Conservation (phyloP, 768 basidiomycete genomes). For the Boletus huronensis region DNA sequence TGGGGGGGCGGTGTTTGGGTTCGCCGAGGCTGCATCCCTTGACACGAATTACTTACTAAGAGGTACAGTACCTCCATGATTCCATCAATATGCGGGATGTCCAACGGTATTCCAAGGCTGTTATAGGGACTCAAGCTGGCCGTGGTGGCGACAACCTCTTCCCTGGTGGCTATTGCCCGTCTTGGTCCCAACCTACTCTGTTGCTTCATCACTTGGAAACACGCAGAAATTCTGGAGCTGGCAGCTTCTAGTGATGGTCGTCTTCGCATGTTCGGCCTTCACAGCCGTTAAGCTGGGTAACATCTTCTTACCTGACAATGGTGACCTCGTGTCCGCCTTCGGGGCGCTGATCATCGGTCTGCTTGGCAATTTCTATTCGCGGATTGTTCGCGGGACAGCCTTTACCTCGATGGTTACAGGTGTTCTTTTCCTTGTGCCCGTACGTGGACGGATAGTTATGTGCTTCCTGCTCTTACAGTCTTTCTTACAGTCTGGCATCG, state of each 20-base stretch:
- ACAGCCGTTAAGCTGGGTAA: conserved; percentile 65
- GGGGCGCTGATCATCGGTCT: conserved; percentile 77
- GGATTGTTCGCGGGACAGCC: conserved; percentile 71
- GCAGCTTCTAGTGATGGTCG: conserved; percentile 75
- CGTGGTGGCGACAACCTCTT: conserved; percentile 73
- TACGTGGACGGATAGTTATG: conserved; percentile 37
- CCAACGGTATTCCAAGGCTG: conserved; percentile 53
- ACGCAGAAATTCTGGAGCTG: conserved; percentile 67
- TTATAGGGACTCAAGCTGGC: conserved; percentile 67
- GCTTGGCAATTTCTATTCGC: conserved; percentile 80
- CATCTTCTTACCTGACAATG: conserved; percentile 57
- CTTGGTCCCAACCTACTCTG: conserved; percentile 75
- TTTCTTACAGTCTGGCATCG: conserved; percentile 61
- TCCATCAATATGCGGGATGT: conserved; percentile 20
- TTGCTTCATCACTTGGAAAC: conserved; percentile 70
- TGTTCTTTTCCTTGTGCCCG: conserved; percentile 88
- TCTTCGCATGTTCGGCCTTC: conserved; percentile 77
- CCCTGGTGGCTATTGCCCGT: conserved; percentile 81
- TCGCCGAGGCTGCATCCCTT: conserved; percentile 35
- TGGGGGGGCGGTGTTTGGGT: conserved; percentile 46
- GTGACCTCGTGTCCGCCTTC: conserved; percentile 72
- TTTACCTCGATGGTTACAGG: conserved; percentile 92
- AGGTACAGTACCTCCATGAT: conserved; percentile 15
- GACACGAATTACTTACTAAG: conserved; percentile 30
- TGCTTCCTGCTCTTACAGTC: conserved; percentile 14